These are phyloP conservation scores for Penicillium coffeae DNA, from an alignment of 495 filamentous ascomycete genomes.

Conservation along the genomic window DNA sequence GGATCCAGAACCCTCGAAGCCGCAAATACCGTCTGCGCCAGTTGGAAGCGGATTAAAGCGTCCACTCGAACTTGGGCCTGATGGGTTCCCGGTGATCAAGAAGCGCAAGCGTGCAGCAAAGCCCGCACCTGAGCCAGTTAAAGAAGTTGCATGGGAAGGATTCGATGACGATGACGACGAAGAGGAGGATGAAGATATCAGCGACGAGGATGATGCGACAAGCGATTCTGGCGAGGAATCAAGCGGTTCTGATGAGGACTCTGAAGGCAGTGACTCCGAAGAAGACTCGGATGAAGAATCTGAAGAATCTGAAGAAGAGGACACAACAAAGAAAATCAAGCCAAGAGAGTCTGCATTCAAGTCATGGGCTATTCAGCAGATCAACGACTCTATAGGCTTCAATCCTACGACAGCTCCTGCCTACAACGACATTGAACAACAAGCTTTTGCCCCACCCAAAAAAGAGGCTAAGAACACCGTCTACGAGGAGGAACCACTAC, in stretches of 20 bases:
- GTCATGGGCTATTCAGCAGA: constrained; percentile 81
- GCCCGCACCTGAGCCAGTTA: constrained; percentile 27
- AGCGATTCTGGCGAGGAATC: constrained; percentile 21
- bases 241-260: background rate
- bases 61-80: constrained; percentile 71
- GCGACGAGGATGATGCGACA: constrained; percentile 19
- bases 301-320: constrained; percentile 31
- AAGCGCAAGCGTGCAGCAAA: constrained; percentile 52
- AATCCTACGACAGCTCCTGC: constrained; percentile 43
- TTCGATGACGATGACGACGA: constrained; percentile 33
- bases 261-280: constrained; percentile 12
- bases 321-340: constrained; percentile 35
- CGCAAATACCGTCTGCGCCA: constrained; percentile 14
- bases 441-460: constrained; percentile 24
- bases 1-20: constrained; percentile 14
- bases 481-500: constrained; percentile 70
- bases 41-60: constrained; percentile 83
- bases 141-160: constrained; percentile 57
- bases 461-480: constrained; percentile 39
- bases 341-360: constrained; percentile 76
- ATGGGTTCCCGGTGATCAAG: constrained; percentile 75
- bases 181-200: constrained; percentile 19
- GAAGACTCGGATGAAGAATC: constrained; percentile 18
- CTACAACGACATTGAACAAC: constrained; percentile 17
- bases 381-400: constrained; percentile 70